Base-by-base conservation (phyloP, 2,329 filamentous ascomycete species). In the Colletotrichum navitas region DNA sequence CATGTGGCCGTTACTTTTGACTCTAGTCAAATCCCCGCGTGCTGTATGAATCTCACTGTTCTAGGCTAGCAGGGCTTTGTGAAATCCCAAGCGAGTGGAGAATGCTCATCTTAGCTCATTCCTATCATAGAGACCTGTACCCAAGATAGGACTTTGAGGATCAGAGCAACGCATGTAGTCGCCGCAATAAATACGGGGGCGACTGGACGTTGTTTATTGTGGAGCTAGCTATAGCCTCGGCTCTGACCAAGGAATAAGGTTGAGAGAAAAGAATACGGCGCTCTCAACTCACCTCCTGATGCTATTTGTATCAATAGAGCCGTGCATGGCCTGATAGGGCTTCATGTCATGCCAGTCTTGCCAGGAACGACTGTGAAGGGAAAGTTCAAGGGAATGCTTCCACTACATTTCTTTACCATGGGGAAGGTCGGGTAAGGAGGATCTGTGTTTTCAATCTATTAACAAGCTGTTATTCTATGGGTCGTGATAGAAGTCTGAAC, bases 391-490 rank as follows among this genome's bases (percentile, higher is more conserved):
- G 51, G 18, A 14, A n/a, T 18, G 29, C 29, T 14, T 2, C 5
- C 11, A 6, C 18, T 5, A 29, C 16, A 52, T 12, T 14, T 29
- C 32, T 24, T n/a, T 5, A 34, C 10, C 32, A 24, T n/a, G 11
- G 6, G 29, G 52, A 3, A 5, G n/a, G 7, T 21, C 43, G 14
- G 36, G 52, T 55, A 24, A 21, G 5, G n/a, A 2, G 3, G 5
- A 36, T 36, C 32, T 10, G 10, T 24, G 32, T 29, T 36, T n/a
- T 24, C 52, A n/a, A 55, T 55, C 10, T 55, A 55, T 55, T n/a
- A 55, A 55, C 1, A 55, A 34, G 32, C 36, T 59, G 56, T 43
- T 16, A 45, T 59, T 45, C 52, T 55, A 55, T 55, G 5, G 29
- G 59, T 47, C 29, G 10, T 34, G 10, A 36, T 2, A 18, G 47